Evolutionary conservation across 352 stramenopile genomes (phyloP).

Genomic region (Globisporangium echinulatum): DNA sequence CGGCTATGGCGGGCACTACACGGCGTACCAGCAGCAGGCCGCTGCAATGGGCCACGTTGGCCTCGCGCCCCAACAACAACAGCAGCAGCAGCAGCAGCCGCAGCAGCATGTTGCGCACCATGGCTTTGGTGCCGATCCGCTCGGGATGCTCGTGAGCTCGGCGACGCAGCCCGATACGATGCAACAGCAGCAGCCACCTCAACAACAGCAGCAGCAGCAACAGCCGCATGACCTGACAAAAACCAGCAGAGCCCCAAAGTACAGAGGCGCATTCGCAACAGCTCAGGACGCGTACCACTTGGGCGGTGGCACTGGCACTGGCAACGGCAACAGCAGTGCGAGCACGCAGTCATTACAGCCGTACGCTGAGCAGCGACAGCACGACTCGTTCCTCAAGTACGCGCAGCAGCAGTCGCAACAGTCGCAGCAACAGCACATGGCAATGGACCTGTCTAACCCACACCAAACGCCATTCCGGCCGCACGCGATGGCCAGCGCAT

Average conservation of each 20-base stretch:
- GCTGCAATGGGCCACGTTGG: constrained; percentile 4
- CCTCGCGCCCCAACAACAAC: not conserved
- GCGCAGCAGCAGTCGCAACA: constrained; percentile 26
- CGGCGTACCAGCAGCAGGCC: constrained; percentile 4
- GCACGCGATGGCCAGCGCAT: not conserved
- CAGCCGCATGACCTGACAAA: constrained; percentile 19
- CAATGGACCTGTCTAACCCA: constrained; percentile 7
- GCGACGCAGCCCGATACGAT: constrained; percentile 34
- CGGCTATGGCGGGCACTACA: constrained; percentile 16
- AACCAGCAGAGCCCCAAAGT: constrained; percentile 5
- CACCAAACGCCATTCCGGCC: constrained; percentile 10
- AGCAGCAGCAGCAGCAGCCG: constrained; percentile 17
- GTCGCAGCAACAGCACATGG: constrained; percentile 17
- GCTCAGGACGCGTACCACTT: constrained; percentile 7
- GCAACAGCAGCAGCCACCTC: constrained; percentile 11
- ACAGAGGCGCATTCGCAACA: constrained; percentile 5
- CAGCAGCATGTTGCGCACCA: constrained; percentile 16
- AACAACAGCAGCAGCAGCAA: not conserved
- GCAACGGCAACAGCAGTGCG: not conserved
- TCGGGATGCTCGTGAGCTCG: constrained; percentile 53
- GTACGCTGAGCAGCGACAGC: constrained; percentile 7
- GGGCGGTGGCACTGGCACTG: not conserved
- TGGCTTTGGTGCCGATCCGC: constrained; percentile 26
- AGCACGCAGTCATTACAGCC: constrained; percentile 3
- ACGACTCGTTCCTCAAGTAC: constrained; percentile 23